Evolutionary conservation across 306 rosid species (phyloP).

Genomic region (Quercus berberidifolia): DNA sequence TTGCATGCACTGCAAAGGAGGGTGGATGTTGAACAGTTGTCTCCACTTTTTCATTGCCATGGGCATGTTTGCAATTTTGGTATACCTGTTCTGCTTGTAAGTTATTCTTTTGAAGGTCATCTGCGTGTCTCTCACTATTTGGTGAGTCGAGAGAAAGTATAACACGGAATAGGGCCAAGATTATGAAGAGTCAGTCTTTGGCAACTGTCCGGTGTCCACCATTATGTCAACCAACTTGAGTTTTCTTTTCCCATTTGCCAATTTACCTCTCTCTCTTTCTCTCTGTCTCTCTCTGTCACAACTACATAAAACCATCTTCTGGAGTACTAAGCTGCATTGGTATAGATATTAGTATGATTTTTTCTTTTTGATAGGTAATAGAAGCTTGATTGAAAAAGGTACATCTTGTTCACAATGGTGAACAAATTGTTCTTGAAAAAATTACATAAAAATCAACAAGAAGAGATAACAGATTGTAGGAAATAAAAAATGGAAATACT

Average conservation of each 20-base stretch:
- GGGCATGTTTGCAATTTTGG: not conserved
- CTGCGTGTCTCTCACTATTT: not conserved
- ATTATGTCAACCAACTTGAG: not conserved
- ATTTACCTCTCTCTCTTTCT: not conserved
- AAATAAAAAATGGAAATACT: no score
- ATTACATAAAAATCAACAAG: no score
- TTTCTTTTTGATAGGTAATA: no score
- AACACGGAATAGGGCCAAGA: not conserved
- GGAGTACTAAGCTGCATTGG: not conserved
- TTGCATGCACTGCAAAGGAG: not conserved
- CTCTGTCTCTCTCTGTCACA: not conserved
- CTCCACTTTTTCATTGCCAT: not conserved
- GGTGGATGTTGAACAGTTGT: not conserved
- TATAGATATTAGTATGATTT: not conserved
- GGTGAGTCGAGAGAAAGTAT: not conserved
- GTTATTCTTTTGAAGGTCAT: not conserved
- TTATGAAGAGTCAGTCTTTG: not conserved
- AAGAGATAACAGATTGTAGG: no score
- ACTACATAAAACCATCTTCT: not conserved
- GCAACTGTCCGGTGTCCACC: not conserved
- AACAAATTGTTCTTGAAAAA: no score
- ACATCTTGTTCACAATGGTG: no score
- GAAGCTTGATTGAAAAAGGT: no score
- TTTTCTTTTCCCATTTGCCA: not conserved
- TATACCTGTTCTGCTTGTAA: not conserved